phyloP scores from a whole-genome alignment of 768 basidiomycete species.

The Calocybe gangraenosa region DNA sequence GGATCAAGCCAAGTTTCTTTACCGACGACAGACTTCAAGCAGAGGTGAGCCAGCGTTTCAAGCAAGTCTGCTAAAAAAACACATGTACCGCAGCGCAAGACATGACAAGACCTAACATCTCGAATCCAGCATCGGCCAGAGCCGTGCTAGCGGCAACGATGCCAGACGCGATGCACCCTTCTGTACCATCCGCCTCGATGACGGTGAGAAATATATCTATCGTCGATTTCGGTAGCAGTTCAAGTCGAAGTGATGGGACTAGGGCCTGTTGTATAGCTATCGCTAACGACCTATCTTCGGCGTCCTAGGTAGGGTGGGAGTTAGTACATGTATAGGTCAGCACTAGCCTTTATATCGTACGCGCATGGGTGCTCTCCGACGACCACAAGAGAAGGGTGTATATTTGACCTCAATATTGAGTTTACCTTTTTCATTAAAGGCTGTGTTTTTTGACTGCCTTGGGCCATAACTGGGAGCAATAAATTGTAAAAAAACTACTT shows the following conservation, averaged over 20 bases:
- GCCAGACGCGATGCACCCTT: slow-evolving; percentile 83
- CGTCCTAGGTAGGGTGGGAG: slow-evolving; percentile 58
- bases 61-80: neutral
- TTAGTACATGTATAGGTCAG: slow-evolving; percentile 12
- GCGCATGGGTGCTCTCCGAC: slow-evolving; percentile 77
- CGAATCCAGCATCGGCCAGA: slow-evolving; percentile 89
- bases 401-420: slow-evolving; percentile 97
- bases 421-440: slow-evolving; percentile 84
- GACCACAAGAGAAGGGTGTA: slow-evolving; percentile 83
- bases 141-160: slow-evolving; percentile 87
- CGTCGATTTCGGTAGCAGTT: slow-evolving; percentile 89
- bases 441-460: slow-evolving; percentile 72
- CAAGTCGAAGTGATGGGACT: slow-evolving; percentile 77
- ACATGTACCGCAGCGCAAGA: slow-evolving; percentile 72
- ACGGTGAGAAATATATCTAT: slow-evolving; percentile 90
- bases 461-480: slow-evolving; percentile 77
- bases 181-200: slow-evolving; percentile 90
- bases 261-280: slow-evolving; percentile 84
- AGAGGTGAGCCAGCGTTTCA: slow-evolving; percentile 2
- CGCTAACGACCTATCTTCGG: slow-evolving; percentile 85
- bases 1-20: slow-evolving; percentile 78
- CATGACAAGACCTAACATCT: slow-evolving; percentile 83
- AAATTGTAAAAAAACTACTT: slow-evolving; percentile 7
- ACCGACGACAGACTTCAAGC: slow-evolving; percentile 50
- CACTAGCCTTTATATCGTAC: slow-evolving; percentile 41